phyloP scores from a whole-genome alignment of 2,329 filamentous ascomycete genomes.

The Zymoseptoria tritici region DNA sequence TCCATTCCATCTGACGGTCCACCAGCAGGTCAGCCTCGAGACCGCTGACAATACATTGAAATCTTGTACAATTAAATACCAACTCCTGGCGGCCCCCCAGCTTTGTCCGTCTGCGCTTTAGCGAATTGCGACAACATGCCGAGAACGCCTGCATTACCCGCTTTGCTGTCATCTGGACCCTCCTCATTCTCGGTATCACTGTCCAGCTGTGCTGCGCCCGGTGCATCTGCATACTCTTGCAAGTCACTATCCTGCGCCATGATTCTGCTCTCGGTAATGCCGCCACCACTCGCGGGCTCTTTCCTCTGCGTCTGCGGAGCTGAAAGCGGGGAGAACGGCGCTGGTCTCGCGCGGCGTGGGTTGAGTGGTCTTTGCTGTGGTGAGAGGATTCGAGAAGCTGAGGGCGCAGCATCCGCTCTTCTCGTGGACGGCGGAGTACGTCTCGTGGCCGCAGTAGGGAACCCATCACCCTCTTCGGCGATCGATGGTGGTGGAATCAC shows the following conservation, averaged over 20 bases:
- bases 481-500: slow-evolving; percentile 18
- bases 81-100: slow-evolving; percentile 18
- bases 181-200: slow-evolving; percentile 35
- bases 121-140: slow-evolving; percentile 62
- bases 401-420: slow-evolving; percentile 1
- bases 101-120: slow-evolving; percentile 49
- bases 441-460: background rate
- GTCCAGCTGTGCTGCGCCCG: slow-evolving; percentile 27
- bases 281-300: background rate
- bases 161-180: slow-evolving; percentile 37
- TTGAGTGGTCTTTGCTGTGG: slow-evolving; percentile 5
- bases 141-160: slow-evolving; percentile 50
- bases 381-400: slow-evolving; percentile 12
- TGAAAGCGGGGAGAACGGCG: background rate
- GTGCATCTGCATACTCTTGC: slow-evolving; percentile 39
- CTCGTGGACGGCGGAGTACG: slow-evolving; percentile 1
- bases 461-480: slow-evolving; percentile 14
- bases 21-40: no score
- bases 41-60: background rate
- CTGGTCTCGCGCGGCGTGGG: background rate
- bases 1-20: no score
- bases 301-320: background rate
- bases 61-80: slow-evolving; percentile 9
- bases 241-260: slow-evolving; percentile 52
- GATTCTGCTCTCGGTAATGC: slow-evolving; percentile 36